A percentile compares a stretch with the other conserved stretches of the same genome.
Conservation (phyloP, 768 basidiomycete species). For the Kwoniella sp. region DNA sequence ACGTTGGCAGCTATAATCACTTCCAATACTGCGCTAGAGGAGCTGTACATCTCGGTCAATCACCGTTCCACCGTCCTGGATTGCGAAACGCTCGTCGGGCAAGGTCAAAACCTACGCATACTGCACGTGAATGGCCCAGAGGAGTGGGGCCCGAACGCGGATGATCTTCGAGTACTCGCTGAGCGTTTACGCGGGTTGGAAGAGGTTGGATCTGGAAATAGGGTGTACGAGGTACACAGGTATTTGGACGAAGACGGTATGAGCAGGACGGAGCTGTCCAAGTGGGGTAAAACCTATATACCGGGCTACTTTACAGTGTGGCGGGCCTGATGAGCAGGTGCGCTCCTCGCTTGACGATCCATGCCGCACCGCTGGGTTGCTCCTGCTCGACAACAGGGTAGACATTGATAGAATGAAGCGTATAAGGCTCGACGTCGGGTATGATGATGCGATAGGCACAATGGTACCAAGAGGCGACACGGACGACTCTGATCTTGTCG, state of each 20-base stretch:
- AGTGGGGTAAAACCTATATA: conserved; percentile 31
- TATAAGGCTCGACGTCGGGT: not conserved
- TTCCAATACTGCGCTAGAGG: conserved; percentile 16
- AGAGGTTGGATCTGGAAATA: conserved; percentile 34
- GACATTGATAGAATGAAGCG: not conserved
- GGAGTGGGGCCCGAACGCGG: conserved; percentile 24
- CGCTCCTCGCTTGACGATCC: no score
- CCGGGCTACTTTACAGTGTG: conserved; percentile 41
- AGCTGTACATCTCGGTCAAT: conserved; percentile 35
- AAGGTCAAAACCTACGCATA: conserved; percentile 10
- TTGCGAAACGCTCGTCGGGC: conserved; percentile 2
- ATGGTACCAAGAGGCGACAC: not conserved
- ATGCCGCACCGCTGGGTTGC: no score
- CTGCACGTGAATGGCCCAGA: conserved; percentile 34
- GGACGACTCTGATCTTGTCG: not conserved
- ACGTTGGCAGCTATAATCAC: conserved; percentile 16
- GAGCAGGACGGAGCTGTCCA: conserved; percentile 20
- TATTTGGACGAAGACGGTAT: not conserved
- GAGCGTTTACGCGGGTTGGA: conserved; percentile 14
- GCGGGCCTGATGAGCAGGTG: conserved; percentile 13
- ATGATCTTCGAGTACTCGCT: conserved; percentile 26
- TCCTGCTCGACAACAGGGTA: not conserved
- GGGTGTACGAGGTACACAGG: conserved; percentile 37
- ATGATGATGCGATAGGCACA: not conserved
- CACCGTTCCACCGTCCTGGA: conserved; percentile 18